Evolutionary conservation across 2,329 filamentous ascomycete genomes (phyloP).

Genomic region (Botryosphaeria agaves): DNA sequence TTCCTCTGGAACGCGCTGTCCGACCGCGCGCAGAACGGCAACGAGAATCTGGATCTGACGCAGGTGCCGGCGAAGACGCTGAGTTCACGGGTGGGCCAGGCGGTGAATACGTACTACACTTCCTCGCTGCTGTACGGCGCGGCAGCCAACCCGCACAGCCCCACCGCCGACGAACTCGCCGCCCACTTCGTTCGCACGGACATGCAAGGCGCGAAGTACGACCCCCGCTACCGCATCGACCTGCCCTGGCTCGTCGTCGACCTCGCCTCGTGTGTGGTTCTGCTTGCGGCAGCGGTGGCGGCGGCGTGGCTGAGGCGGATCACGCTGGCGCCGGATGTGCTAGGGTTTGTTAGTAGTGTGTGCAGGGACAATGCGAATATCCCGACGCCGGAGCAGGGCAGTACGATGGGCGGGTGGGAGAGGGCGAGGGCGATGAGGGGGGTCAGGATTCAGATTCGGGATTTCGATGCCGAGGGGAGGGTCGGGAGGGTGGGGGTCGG

Average conservation of each 20-base stretch:
- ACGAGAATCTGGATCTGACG: background rate
- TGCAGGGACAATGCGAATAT: background rate
- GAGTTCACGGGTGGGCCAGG: background rate
- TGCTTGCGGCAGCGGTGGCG: background rate
- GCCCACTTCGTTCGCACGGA: background rate
- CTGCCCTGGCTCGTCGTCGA: background rate
- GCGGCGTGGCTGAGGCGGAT: background rate
- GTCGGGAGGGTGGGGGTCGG: constrained; percentile 1
- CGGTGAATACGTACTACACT: background rate
- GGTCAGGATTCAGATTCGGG: background rate
- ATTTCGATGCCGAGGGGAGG: background rate
- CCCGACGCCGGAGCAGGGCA: background rate
- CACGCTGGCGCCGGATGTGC: background rate
- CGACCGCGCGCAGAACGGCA: background rate
- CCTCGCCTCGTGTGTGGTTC: background rate
- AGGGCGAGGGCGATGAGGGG: background rate
- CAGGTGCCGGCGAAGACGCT: background rate
- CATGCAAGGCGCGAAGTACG: background rate
- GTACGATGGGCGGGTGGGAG: background rate
- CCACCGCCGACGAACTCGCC: background rate
- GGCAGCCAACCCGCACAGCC: background rate
- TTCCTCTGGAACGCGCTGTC: background rate
- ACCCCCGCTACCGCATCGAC: background rate
- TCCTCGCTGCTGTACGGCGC: background rate
- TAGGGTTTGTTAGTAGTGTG: background rate